phyloP scores from a whole-genome alignment of 2,329 filamentous ascomycete genomes.

The Nigrograna mackinnonii region DNA sequence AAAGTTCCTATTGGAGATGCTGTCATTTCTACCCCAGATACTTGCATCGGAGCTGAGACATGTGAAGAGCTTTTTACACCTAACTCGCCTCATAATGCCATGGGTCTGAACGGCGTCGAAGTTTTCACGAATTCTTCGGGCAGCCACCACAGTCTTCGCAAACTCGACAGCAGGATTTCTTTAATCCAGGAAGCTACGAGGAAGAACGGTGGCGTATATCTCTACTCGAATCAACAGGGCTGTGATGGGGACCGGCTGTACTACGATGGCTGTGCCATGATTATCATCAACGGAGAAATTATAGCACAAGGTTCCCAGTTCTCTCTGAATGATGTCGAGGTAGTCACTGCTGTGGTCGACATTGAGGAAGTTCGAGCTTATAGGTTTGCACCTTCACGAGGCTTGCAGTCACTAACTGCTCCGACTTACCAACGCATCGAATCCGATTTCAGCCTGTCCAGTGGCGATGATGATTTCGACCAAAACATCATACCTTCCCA shows the following conservation, averaged over 20 bases:
- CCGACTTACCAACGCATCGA: slow-evolving; percentile 52
- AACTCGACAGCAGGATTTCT: slow-evolving; percentile 65
- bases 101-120: slow-evolving; percentile 71
- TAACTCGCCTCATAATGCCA: slow-evolving; percentile 57
- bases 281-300: slow-evolving; percentile 64
- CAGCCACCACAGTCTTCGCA: slow-evolving; percentile 69
- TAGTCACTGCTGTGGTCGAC: slow-evolving; percentile 60
- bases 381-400: slow-evolving; percentile 59
- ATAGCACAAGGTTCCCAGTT: slow-evolving; percentile 71
- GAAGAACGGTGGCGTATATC: slow-evolving; percentile 63
- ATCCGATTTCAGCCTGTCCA: slow-evolving; percentile 50
- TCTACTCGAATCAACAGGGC: slow-evolving; percentile 66
- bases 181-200: slow-evolving; percentile 69
- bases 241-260: slow-evolving; percentile 43
- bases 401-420: slow-evolving; percentile 59
- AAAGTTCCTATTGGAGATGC: slow-evolving; percentile 71
- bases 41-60: slow-evolving; percentile 65
- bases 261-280: slow-evolving; percentile 60
- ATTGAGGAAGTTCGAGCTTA: slow-evolving; percentile 70
- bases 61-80: slow-evolving; percentile 56
- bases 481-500: slow-evolving; percentile 49
- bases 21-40: slow-evolving; percentile 64
- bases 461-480: slow-evolving; percentile 47
- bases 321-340: slow-evolving; percentile 57
- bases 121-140: slow-evolving; percentile 71